Evolutionary conservation across 805 yeast species (phyloP).

Genomic region (Nakazawaea ishiwadae): DNA sequence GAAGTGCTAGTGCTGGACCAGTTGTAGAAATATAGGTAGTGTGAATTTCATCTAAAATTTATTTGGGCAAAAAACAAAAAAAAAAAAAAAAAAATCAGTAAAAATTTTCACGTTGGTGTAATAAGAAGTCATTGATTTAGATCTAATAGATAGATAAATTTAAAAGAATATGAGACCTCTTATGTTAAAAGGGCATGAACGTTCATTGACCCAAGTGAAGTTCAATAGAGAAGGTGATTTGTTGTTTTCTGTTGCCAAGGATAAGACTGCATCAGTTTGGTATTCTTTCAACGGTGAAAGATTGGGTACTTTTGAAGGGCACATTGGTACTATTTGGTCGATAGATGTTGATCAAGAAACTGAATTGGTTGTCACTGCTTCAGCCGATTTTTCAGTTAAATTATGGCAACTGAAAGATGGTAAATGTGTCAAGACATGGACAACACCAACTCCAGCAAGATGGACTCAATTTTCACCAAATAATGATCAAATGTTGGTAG

Average conservation of each 20-base stretch:
- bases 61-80: background rate
- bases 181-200: constrained; percentile 89
- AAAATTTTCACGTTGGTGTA: background rate
- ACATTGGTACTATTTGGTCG: constrained; percentile 93
- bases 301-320: constrained; percentile 86
- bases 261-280: constrained; percentile 88
- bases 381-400: constrained; percentile 83
- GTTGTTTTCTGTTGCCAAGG: constrained; percentile 88
- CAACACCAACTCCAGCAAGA: constrained; percentile 80
- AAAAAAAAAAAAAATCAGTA: background rate
- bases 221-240: constrained; percentile 95
- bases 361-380: constrained; percentile 75
- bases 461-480: constrained; percentile 82
- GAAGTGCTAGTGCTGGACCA: constrained; percentile 64
- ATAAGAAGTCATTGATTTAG: too few species aligned
- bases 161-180: constrained; percentile 52
- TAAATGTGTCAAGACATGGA: constrained; percentile 66
- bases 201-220: constrained; percentile 94
- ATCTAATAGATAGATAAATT: constrained; percentile 14
- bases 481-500: constrained; percentile 61
- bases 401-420: constrained; percentile 86
- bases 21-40: constrained; percentile 40
- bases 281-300: constrained; percentile 94
- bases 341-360: constrained; percentile 77
- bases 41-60: background rate